phyloP scores from a whole-genome alignment of 441 rosid species.

The Populus hybrid region DNA sequence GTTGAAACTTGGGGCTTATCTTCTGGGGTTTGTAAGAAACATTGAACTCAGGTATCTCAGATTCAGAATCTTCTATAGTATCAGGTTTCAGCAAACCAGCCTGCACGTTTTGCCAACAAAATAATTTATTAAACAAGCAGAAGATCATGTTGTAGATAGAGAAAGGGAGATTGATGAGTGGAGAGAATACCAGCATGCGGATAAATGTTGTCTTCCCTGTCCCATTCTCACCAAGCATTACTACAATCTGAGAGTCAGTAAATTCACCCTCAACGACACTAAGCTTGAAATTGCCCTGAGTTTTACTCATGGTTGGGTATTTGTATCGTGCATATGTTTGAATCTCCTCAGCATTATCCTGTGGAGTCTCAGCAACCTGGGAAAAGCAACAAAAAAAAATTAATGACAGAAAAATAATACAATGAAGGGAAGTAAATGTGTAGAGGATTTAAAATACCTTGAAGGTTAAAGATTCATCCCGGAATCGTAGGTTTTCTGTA shows the following conservation, averaged over 20 bases:
- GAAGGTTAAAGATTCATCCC: constrained; percentile 88
- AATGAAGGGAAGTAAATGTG: background rate
- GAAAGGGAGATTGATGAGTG: background rate
- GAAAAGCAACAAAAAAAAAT: constrained; percentile 17
- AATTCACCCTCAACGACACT: constrained; percentile 91
- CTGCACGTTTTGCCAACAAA: constrained; percentile 35
- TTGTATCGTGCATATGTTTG: constrained; percentile 88
- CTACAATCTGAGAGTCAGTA: constrained; percentile 92
- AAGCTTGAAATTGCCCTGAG: constrained; percentile 78
- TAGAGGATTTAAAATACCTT: constrained; percentile 42
- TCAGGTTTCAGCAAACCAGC: constrained; percentile 90
- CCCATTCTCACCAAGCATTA: constrained; percentile 98
- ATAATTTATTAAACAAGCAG: constrained; percentile 6
- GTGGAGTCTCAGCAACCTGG: constrained; percentile 99
- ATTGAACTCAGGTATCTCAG: constrained; percentile 85
- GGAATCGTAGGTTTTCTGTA: constrained; percentile 84
- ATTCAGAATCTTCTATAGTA: constrained; percentile 58
- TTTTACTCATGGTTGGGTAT: constrained; percentile 84
- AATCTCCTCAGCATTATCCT: constrained; percentile 78
- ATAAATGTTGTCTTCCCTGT: constrained; percentile 96
- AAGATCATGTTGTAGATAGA: background rate
- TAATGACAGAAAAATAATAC: background rate
- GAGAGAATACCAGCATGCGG: constrained; percentile 79
- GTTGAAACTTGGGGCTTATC: constrained; percentile 75
- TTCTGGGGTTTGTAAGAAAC: constrained; percentile 97